A percentile compares a stretch with the other conserved stretches of the same genome.
Conservation (phyloP, 179 eudicot species). For the Vitellaria paradoxa region DNA sequence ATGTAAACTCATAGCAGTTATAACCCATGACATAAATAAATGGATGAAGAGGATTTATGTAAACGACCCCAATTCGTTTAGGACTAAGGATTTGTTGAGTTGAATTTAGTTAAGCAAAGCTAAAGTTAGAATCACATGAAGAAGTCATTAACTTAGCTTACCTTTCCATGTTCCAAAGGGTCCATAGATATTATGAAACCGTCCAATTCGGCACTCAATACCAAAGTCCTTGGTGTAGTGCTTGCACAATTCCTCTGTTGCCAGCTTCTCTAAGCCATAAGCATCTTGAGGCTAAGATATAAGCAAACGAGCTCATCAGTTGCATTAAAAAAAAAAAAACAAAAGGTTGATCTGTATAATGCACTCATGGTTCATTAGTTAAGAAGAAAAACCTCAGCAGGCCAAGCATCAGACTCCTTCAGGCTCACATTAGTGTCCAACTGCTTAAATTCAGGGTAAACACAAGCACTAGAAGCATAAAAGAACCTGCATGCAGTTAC, state of each 20-base stretch:
- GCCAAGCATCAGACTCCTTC: conserved; percentile 95
- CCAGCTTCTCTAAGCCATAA: conserved; percentile 92
- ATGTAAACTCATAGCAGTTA: too few species aligned
- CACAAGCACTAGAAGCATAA: conserved; percentile 95
- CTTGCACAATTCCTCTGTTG: conserved; percentile 88
- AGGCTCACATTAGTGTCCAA: conserved; percentile 90
- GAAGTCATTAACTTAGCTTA: conserved; percentile 14
- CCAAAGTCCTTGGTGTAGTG: conserved; percentile 94
- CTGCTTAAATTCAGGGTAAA: conserved; percentile 96
- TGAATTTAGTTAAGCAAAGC: too few species aligned
- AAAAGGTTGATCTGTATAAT: neutral
- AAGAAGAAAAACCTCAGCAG: conserved; percentile 64
- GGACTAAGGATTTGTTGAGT: too few species aligned
- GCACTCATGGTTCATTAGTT: neutral
- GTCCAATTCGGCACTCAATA: conserved; percentile 80
- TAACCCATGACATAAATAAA: too few species aligned
- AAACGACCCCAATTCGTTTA: too few species aligned
- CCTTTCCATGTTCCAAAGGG: conserved; percentile 99
- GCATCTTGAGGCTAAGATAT: conserved; percentile 86
- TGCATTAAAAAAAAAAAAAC: neutral
- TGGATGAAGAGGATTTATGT: too few species aligned
- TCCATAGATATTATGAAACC: conserved; percentile 94
- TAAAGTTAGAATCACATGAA: neutral
- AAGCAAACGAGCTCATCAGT: neutral
- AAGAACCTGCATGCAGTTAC: conserved; percentile 50